Conservation (phyloP, 1,284 basidiomycete genomes). For the Pyrrhoderma noxium region DNA sequence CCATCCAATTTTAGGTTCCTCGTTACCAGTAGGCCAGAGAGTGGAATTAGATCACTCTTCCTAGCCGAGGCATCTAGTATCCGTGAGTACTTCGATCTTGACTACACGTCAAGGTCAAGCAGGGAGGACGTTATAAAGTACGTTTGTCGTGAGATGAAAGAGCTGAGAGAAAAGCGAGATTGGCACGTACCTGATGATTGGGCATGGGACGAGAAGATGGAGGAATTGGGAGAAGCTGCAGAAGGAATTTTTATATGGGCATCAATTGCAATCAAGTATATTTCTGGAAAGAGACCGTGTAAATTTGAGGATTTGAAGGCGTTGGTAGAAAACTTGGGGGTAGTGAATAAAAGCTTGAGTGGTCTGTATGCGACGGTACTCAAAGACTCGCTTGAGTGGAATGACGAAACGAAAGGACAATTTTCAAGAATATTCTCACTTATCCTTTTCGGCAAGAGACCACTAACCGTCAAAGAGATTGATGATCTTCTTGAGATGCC, state of each 20-base stretch:
- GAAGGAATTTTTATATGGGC: background rate
- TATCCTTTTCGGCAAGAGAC: background rate
- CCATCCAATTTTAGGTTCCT: conserved; percentile 27
- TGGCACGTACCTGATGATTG: background rate
- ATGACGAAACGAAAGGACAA: background rate
- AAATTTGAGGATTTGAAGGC: too few relatives aligned
- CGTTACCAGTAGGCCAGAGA: conserved; percentile 25
- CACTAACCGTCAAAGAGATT: background rate
- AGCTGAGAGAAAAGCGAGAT: background rate
- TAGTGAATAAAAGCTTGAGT: background rate
- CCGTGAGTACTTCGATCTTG: too few relatives aligned
- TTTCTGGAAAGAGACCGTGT: background rate
- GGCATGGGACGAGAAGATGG: background rate
- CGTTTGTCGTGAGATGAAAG: too few relatives aligned
- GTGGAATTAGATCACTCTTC: too few relatives aligned
- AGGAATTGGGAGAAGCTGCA: background rate
- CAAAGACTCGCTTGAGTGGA: background rate
- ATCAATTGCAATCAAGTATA: background rate
- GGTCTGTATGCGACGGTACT: background rate
- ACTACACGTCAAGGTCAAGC: too few relatives aligned
- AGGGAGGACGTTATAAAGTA: too few relatives aligned
- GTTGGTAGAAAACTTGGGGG: too few relatives aligned
- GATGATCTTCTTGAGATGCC: background rate
- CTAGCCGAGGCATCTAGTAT: too few relatives aligned
- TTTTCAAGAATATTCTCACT: background rate